Conservation (phyloP, 139 green algal species). For the Mychonastes homosphaera region DNA sequence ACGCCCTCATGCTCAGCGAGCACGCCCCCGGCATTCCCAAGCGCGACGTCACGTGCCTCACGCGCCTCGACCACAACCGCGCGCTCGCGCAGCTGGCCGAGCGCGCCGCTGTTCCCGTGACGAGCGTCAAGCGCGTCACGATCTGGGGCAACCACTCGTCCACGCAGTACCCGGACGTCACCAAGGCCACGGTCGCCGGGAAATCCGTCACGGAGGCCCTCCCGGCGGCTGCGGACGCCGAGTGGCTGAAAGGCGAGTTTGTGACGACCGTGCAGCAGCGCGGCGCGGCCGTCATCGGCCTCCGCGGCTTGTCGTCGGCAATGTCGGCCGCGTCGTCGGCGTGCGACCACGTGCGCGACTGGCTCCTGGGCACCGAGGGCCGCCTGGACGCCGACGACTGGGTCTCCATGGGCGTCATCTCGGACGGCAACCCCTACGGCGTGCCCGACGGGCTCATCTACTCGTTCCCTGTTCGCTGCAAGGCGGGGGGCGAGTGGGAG, state of each 20-base stretch:
- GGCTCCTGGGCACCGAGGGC: slow-evolving; percentile 71
- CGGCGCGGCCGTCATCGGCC: slow-evolving; percentile 88
- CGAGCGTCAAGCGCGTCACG: slow-evolving; percentile 80
- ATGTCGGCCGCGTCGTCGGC: slow-evolving; percentile 78
- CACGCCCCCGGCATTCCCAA: slow-evolving; percentile 18
- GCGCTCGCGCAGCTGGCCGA: slow-evolving; percentile 75
- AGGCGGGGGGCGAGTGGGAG: slow-evolving; percentile 36
- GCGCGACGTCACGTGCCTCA: slow-evolving; percentile 23
- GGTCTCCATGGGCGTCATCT: slow-evolving; percentile 87
- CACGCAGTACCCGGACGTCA: slow-evolving; percentile 87
- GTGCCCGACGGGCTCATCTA: slow-evolving; percentile 68
- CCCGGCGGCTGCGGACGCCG: slow-evolving; percentile 33
- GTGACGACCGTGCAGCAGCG: slow-evolving; percentile 82
- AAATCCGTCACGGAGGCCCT: slow-evolving; percentile 53
- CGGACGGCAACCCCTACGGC: slow-evolving; percentile 63
- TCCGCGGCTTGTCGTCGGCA: slow-evolving; percentile 67
- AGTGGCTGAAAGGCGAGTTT: slow-evolving; percentile 79
- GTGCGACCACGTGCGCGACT: slow-evolving; percentile 87
- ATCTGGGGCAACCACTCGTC: slow-evolving; percentile 97
- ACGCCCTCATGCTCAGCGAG: slow-evolving; percentile 22
- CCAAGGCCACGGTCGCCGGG: slow-evolving; percentile 51
- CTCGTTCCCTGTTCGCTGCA: slow-evolving; percentile 81
- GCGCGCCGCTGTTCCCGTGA: slow-evolving; percentile 46
- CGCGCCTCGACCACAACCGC: slow-evolving; percentile 87
- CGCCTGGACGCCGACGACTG: slow-evolving; percentile 29